Base-by-base conservation (phyloP, 2,329 filamentous ascomycete genomes). In the Pseudogymnoascus sp. region DNA sequence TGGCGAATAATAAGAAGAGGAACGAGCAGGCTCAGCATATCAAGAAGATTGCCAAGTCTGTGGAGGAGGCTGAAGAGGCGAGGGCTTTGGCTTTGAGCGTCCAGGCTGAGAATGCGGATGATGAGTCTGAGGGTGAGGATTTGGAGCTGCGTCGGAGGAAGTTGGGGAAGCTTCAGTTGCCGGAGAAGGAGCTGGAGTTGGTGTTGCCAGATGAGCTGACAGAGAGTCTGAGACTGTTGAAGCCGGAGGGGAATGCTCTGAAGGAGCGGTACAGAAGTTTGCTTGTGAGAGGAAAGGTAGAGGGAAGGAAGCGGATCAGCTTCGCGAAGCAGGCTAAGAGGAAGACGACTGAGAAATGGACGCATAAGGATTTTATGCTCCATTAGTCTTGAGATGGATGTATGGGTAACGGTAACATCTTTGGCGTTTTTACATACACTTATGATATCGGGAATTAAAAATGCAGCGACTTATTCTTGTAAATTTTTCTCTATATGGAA, bases 231-330 rank as follows among this genome's bases (percentile, higher is more conserved):
- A 76, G 94, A 71, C 75, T 92, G 71, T 76, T 96, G 67, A 96
- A 93, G 75, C 94, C 94, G 0, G 94, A 99, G 75, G 94, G 94
- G n/a, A 97, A 97, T 72, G 78, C 97, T 39, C 80, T 99, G 68
- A 91, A 91, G 68, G 94, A 99, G 71, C 83, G 94, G 59, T 97
- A 96, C 79, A 82, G 94, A 65, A 97, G 85, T 73, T 80, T 97
- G 76, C 79, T 97, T 65, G 82, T 97, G 35, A 85, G 92, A 65
- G 94, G 94, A 64, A 96, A 94, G 77, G 77, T 99, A 64, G 94
- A 99, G 79, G 83, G 84, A 59, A 83, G 94, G 69, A 87, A 87
- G 72, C 87, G 87, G 60, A 84, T 93, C 63, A 83, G 87, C 5
- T 93, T 94, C 77, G 83, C 82, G 70, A 96, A 90, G 82, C 90